A percentile compares a stretch with the other conserved stretches of the same genome.
Conservation (phyloP, 495 filamentous ascomycete species). For the Aspergillus ostianus region DNA sequence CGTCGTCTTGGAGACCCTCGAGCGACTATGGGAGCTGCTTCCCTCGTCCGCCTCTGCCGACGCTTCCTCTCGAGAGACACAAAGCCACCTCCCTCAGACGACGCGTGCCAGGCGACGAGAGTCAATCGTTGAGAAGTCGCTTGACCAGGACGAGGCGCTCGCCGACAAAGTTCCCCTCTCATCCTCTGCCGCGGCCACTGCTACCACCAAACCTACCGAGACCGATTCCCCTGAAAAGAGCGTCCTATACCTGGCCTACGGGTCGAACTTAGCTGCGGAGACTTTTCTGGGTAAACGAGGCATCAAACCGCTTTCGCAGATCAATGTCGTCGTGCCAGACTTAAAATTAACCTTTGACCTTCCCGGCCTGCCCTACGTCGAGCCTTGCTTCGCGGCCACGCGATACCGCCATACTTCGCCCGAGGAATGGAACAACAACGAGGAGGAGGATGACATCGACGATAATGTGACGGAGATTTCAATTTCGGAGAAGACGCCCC, state of each 20-base stretch:
- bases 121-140: neutral
- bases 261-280: constrained; percentile 77
- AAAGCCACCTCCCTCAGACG: neutral
- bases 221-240: constrained; percentile 39
- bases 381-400: constrained; percentile 92
- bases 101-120: neutral
- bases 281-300: constrained; percentile 74
- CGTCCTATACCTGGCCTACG: constrained; percentile 91
- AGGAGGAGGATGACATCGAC: constrained; percentile 8
- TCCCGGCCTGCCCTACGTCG: constrained; percentile 77
- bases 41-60: neutral
- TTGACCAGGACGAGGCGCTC: neutral
- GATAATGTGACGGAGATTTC: constrained; percentile 17
- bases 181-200: neutral
- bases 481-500: constrained; percentile 30
- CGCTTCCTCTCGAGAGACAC: neutral
- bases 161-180: neutral
- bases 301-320: constrained; percentile 72
- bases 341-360: constrained; percentile 81
- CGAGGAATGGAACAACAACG: constrained; percentile 8
- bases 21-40: neutral
- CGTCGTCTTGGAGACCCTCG: neutral
- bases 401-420: constrained; percentile 48
- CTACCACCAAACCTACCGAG: constrained; percentile 16
- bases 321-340: constrained; percentile 76